Evolutionary conservation across 257 asterid species (phyloP), one percentile per base, ranked within the genome.

Genomic region (Solanum habrochaites): DNA sequence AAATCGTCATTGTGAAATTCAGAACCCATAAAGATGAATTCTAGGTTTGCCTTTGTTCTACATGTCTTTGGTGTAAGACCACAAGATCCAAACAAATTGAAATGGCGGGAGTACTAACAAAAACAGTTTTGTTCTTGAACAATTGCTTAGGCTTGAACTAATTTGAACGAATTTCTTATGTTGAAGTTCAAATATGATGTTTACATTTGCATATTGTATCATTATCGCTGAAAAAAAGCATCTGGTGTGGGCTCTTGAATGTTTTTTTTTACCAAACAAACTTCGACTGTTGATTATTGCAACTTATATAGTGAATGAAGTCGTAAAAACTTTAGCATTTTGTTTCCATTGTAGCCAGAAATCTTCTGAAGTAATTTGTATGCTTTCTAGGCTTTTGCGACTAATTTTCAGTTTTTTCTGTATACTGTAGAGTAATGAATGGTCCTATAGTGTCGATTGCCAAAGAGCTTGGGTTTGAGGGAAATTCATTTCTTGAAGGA

Each of bases 391-490:
- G 29, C 8, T 45, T 77, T 43, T 45, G 40, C 2, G 7, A 13
- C 2, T 43, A 25, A 27, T 77, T 7, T 14, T 43, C 4, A 42
- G 23, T 77, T 14, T 43, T 14, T 78, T 15, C 3, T 56, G 82
- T 83, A 27, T 78, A 85, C 56, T 91, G 95, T 93, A 95, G 98
- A 56, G 98, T 95, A 29, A 95, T 95, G 98, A 96, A 96, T 90
- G 98, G 99, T 73, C 99, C 99, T 73, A 94, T 96, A 88, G 89
- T 95, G 69, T 93, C 98, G 7, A 88, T 96, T 71, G 97, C 98
- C 81, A 91, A 91, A 90, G 98, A 96, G 93, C 97, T 96, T 82
- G 96, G 97, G 20, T 96, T 95, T 87, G 98, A 95, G 85, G 98
- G 98, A 78, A 90, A 93, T 88, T 92, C 96, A 69, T 90, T 95